phyloP scores from a whole-genome alignment of 768 basidiomycete genomes.

The Mycena galericulata region DNA sequence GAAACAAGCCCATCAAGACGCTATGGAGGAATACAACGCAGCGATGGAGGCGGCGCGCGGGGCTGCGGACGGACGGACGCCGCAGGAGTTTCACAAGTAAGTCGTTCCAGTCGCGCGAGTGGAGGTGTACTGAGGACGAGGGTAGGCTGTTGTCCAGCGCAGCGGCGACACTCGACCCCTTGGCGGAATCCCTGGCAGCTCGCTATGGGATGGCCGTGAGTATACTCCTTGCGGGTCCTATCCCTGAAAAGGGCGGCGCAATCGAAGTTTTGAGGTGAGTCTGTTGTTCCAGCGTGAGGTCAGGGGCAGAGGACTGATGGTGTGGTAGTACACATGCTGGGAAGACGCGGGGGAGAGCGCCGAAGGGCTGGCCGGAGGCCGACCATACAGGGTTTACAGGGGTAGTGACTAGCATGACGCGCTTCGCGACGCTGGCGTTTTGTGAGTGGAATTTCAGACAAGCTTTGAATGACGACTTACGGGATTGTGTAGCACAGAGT shows the following conservation, averaged over 20 bases:
- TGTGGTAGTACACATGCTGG: background rate
- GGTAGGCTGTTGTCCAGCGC: background rate
- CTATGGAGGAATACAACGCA: background rate
- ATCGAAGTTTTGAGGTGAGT: conserved; percentile 4
- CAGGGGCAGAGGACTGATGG: background rate
- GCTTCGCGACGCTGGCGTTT: background rate
- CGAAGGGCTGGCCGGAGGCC: background rate
- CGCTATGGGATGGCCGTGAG: background rate
- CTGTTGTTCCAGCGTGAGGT: background rate
- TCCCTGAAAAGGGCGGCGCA: background rate
- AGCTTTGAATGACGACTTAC: background rate
- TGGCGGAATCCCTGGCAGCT: background rate
- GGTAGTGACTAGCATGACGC: background rate
- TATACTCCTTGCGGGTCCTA: background rate
- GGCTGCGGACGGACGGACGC: background rate
- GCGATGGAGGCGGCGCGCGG: background rate
- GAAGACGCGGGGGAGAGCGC: background rate
- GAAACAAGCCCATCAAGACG: background rate
- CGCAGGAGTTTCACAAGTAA: conserved; percentile 3
- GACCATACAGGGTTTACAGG: background rate
- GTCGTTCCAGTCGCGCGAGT: too few species aligned
- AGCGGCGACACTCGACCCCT: background rate
- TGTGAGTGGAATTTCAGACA: background rate
- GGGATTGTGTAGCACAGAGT: background rate
- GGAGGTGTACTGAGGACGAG: too few species aligned